phyloP scores from a whole-genome alignment of 2,329 filamentous ascomycete genomes.

The Clathrospora elynae region DNA sequence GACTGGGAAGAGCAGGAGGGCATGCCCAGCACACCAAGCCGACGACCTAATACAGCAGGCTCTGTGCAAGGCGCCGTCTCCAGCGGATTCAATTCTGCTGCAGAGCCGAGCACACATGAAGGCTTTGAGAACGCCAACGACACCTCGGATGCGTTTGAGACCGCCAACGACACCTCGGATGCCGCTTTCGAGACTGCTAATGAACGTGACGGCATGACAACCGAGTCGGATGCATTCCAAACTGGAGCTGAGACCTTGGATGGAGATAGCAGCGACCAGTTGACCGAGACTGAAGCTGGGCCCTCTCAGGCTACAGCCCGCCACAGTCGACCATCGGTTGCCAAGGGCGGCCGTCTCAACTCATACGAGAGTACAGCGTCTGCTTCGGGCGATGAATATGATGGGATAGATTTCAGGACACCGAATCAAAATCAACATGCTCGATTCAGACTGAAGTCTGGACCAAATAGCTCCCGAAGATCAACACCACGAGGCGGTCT shows the following conservation, averaged over 20 bases:
- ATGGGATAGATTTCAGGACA: conserved; percentile 66
- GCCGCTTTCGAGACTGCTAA: conserved; percentile 74
- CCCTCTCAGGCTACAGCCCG: conserved; percentile 33
- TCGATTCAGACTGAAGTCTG: conserved; percentile 73
- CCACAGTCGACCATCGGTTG: conserved; percentile 50
- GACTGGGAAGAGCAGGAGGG: conserved; percentile 81
- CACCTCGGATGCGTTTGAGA: conserved; percentile 69
- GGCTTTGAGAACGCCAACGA: conserved; percentile 84
- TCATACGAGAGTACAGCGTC: conserved; percentile 89
- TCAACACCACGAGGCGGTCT: conserved; percentile 63
- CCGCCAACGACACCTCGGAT: conserved; percentile 73
- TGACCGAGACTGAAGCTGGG: conserved; percentile 80
- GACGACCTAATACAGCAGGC: conserved; percentile 35
- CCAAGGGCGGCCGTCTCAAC: conserved; percentile 61
- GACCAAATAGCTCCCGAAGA: conserved; percentile 62
- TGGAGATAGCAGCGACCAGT: conserved; percentile 74
- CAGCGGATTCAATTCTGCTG: conserved; percentile 42
- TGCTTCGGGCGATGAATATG: conserved; percentile 77
- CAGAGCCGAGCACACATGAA: conserved; percentile 59
- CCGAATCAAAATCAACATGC: conserved; percentile 66
- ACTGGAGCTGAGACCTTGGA: conserved; percentile 79
- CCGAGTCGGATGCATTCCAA: conserved; percentile 93
- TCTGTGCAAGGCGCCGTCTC: conserved; percentile 40
- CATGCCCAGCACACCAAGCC: conserved; percentile 60
- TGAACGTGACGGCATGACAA: conserved; percentile 70